A percentile compares a stretch with the other conserved stretches of the same genome.
phyloP scores from a whole-genome alignment of 2,329 filamentous ascomycete species.

The Clarireedia paspali region DNA sequence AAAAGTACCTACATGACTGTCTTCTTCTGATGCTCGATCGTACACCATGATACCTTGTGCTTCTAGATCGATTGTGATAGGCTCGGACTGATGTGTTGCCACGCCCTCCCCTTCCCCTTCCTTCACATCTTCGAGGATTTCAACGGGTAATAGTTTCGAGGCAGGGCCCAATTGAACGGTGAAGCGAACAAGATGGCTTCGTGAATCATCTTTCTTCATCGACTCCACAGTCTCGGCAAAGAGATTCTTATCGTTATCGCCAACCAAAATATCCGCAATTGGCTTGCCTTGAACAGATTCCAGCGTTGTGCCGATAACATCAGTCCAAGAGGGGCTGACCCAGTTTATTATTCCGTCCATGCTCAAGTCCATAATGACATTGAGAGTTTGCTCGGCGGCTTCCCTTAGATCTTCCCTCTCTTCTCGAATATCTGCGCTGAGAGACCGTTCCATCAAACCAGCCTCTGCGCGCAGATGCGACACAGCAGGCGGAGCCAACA shows the following conservation, averaged over 20 bases:
- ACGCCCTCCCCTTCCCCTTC: conserved; percentile 24
- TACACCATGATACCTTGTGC: conserved; percentile 99
- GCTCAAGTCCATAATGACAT: conserved; percentile 90
- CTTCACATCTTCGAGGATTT: conserved; percentile 24
- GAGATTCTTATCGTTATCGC: conserved; percentile 62
- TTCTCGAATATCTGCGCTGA: conserved; percentile 86
- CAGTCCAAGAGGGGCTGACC: conserved; percentile 93
- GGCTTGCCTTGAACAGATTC: conserved; percentile 66
- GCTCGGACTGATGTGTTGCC: conserved; percentile 28
- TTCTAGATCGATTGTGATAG: conserved; percentile 68
- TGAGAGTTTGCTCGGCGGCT: conserved; percentile 91
- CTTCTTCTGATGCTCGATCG: conserved; percentile 74
- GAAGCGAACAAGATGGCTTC: conserved; percentile 85
- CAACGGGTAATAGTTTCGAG: conserved; percentile 51
- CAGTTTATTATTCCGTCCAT: conserved; percentile 86
- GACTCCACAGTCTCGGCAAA: conserved; percentile 80
- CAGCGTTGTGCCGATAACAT: conserved; percentile 76
- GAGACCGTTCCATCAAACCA: conserved; percentile 50
- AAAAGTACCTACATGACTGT: conserved; percentile 70
- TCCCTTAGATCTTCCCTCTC: conserved; percentile 91
- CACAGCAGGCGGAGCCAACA: conserved; percentile 28
- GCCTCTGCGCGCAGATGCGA: conserved; percentile 25
- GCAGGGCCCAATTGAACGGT: conserved; percentile 60
- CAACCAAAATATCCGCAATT: conserved; percentile 72
- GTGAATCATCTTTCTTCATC: conserved; percentile 88